Conservation (phyloP, 495 filamentous ascomycete species). For the Talaromyces stipitatus region DNA sequence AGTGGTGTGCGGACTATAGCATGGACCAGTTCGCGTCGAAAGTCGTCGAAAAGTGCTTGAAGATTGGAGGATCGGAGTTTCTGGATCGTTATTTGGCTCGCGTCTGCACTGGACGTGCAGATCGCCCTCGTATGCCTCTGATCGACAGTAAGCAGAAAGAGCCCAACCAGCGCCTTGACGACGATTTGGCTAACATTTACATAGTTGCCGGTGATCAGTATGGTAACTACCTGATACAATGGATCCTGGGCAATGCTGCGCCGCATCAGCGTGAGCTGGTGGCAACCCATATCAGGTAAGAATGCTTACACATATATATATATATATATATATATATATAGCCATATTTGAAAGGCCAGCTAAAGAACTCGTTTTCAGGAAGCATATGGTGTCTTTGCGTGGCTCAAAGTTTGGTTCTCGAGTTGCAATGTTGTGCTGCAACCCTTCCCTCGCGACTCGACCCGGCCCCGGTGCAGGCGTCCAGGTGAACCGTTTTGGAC, state of each 20-base stretch:
- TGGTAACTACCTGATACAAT: slow-evolving; percentile 96
- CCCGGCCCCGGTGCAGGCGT: slow-evolving; percentile 72
- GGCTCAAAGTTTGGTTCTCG: slow-evolving; percentile 98
- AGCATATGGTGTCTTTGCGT: slow-evolving; percentile 98
- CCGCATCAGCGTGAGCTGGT: slow-evolving; percentile 88
- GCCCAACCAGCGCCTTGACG: not conserved
- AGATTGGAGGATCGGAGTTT: slow-evolving; percentile 90
- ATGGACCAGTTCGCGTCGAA: slow-evolving; percentile 99
- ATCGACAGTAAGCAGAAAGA: slow-evolving; percentile 68
- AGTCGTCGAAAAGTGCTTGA: slow-evolving; percentile 97
- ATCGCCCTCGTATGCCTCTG: slow-evolving; percentile 90
- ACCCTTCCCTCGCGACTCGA: slow-evolving; percentile 76
- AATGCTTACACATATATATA: not conserved
- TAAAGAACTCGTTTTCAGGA: slow-evolving; percentile 35
- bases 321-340: not conserved
- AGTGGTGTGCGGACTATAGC: slow-evolving; percentile 89
- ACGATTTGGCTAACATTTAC: not conserved
- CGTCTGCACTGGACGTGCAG: slow-evolving; percentile 82
- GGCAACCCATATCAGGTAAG: slow-evolving; percentile 76
- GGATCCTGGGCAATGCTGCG: slow-evolving; percentile 82
- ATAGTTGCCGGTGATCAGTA: slow-evolving; percentile 93
- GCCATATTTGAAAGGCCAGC: slow-evolving; percentile 1
- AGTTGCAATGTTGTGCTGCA: slow-evolving; percentile 97
- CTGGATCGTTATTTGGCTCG: slow-evolving; percentile 86
- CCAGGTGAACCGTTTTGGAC: slow-evolving; percentile 49